Conservation (phyloP, 176 grass and related monocot genomes). For the Metroxylon sagu region DNA sequence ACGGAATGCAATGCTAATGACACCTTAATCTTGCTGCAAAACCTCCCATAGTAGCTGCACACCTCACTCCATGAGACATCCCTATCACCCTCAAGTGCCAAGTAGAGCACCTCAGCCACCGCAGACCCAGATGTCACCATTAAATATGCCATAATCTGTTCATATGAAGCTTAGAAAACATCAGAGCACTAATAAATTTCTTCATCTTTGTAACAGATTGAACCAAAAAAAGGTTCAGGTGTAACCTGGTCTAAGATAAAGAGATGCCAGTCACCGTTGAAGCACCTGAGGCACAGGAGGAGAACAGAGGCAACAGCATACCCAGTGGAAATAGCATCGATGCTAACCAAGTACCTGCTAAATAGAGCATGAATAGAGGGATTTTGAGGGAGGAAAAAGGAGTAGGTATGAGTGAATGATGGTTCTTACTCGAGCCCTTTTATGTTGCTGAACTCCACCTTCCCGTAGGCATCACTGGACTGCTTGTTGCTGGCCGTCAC, state of each 20-base stretch:
- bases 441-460: constrained; percentile 56
- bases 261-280: constrained; percentile 40
- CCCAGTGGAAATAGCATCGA: constrained; percentile 51
- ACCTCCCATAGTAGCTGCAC: constrained; percentile 83
- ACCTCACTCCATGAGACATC: constrained; percentile 82
- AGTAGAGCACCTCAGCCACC: constrained; percentile 62
- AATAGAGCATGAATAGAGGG: neutral
- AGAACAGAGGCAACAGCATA: constrained; percentile 46
- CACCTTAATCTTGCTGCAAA: constrained; percentile 58
- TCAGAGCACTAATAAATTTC: too few relatives aligned
- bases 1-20: constrained; percentile 59
- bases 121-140: constrained; percentile 76
- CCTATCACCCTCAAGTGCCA: constrained; percentile 50
- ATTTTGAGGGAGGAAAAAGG: neutral
- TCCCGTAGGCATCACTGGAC: constrained; percentile 61
- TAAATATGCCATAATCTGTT: constrained; percentile 58
- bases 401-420: neutral
- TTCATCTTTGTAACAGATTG: too few relatives aligned
- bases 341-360: constrained; percentile 54
- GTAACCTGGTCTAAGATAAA: constrained; percentile 75
- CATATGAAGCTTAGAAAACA: neutral
- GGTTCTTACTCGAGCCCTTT: constrained; percentile 63
- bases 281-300: constrained; percentile 27
- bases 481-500: constrained; percentile 69
- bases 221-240: too few relatives aligned